Base-by-base conservation (phyloP, 441 rosid species). In the Adansonia grandidieri region DNA sequence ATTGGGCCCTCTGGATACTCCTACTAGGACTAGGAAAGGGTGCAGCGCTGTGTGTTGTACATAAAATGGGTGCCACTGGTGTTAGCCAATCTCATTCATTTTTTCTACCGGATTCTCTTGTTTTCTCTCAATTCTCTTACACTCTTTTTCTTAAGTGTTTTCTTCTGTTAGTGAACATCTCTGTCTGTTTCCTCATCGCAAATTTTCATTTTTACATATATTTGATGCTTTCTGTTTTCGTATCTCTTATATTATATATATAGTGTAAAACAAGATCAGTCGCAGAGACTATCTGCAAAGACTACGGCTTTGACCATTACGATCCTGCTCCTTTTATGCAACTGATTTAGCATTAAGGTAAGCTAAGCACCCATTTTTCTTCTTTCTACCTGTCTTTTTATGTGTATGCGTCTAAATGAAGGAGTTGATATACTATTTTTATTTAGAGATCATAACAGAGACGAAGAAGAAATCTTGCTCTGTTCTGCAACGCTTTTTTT, bases 211-310 rank as follows among this genome's bases (percentile, higher is more conserved):
- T 76, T 8, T 72, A 9, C 44, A 66, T 75, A 20, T 61, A 7
- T 63, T 75, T 81, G 76, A 74, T 64, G 85, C 69, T 70, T 50
- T 72, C 44, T 74, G 66, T 84, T 80, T 69, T 76, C 19, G 20
- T 40, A 5, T 64, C 47, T 64, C 11, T 37, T 14, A 24, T 14
- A 32, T 64, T 6, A 19, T 7, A 57, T 54, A 15, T 6, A 44
- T 44, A 57, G 24, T n/a, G 9, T 6, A 63, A 63, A 63, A 15
- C 19, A 63, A 63, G 45, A 5, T 47, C 37, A 19, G 15, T 15
- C 40, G 8, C 32, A 61, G 1, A 13, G 32, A 15, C 15, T 69
- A 20, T 19, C 73, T 20, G 57, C 40, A 69, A 69, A 69, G 19
- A 22, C 56, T 5, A 56, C 17, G 28, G 71, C 51, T 44, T 66